A percentile compares a stretch with the other conserved stretches of the same genome.
phyloP scores from a whole-genome alignment of 1,139 yeast species.

The Ogataea hybrid region DNA sequence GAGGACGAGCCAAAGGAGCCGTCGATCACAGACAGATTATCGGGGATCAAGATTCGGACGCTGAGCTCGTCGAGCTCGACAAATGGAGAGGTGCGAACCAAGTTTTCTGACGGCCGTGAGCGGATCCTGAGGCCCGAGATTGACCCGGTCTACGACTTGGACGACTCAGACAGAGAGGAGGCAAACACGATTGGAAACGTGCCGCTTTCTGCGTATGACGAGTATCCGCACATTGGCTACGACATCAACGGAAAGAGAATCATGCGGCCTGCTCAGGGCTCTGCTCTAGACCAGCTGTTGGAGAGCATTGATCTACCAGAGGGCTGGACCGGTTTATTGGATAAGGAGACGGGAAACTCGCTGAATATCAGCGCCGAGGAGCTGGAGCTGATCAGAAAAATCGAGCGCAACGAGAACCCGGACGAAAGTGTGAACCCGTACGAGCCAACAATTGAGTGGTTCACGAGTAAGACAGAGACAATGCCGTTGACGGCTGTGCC shows the following conservation, averaged over 20 bases:
- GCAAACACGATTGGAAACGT: constrained; percentile 89
- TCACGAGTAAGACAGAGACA: constrained; percentile 77
- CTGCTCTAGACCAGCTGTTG: constrained; percentile 85
- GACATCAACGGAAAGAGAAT: constrained; percentile 96
- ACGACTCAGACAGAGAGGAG: constrained; percentile 86
- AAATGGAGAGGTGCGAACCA: constrained; percentile 40
- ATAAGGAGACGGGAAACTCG: constrained; percentile 85
- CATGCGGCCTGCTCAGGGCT: constrained; percentile 97
- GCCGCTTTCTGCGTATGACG: constrained; percentile 91
- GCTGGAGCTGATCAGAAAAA: constrained; percentile 80
- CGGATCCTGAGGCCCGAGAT: constrained; percentile 84
- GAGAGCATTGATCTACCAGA: constrained; percentile 92
- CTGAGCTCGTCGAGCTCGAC: constrained; percentile 39
- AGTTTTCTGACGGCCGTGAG: constrained; percentile 76
- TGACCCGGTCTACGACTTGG: constrained; percentile 88
- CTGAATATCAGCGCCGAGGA: constrained; percentile 88
- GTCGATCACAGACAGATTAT: constrained; percentile 52
- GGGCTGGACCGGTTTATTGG: constrained; percentile 98
- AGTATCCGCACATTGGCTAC: constrained; percentile 96
- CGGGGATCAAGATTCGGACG: constrained; percentile 52
- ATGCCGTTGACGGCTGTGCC: constrained; percentile 94
- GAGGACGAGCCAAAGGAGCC: constrained; percentile 55
- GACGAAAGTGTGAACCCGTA: constrained; percentile 83
- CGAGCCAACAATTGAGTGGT: constrained; percentile 95
- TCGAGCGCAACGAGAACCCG: constrained; percentile 82